Base-by-base conservation (phyloP, 371 early-diverging fungal species). In the Ordospora colligata region DNA sequence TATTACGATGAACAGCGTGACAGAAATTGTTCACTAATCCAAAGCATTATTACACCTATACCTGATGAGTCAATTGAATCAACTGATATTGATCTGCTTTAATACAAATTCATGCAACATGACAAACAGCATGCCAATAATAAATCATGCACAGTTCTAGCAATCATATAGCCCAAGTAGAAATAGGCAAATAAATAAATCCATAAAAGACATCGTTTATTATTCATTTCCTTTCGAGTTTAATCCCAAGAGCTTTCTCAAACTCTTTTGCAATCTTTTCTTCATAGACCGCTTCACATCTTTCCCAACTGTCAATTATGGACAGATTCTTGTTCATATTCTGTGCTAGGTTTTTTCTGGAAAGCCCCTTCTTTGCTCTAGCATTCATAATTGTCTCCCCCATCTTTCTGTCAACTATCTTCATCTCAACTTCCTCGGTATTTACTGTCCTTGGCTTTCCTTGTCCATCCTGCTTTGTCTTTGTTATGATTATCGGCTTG, bases 321-420 rank as follows among this genome's bases (percentile, higher is more conserved):
- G 47, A 64, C 32, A 47, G 45, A 17, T 67, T 72, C 42, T 73
- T 75, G 47, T 69, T 75, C 47, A 81, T 68, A 17, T 76, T 78
- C 32, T 69, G 67, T 11, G 82, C 82, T 14, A 81, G 46, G 11
- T 81, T 70, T 42, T 80, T 80, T 40, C 73, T 72, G 9, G 65
- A 67, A 27, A 80, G 22, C 14, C 46, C 51, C 45, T 43, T 63
- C 51, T 46, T 45, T 11, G 70, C 67, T 22, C 75, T 53, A 21
- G 71, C 79, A 52, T 54, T 54, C 27, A 40, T 69, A 43, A 81
- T 69, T 5, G 67, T 68, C 44, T 76, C 75, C 32, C 77, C 78
- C 23, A 77, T 71, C n/a, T 72, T 67, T 19, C 69, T 70, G 9
- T 64, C 63, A 27, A 81, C 65, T 19, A 65, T 49, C 14, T 40